These are phyloP conservation scores for Epipyxis sp. DNA, from an alignment of 108 stramenopile species.

Conservation along the genomic window DNA sequence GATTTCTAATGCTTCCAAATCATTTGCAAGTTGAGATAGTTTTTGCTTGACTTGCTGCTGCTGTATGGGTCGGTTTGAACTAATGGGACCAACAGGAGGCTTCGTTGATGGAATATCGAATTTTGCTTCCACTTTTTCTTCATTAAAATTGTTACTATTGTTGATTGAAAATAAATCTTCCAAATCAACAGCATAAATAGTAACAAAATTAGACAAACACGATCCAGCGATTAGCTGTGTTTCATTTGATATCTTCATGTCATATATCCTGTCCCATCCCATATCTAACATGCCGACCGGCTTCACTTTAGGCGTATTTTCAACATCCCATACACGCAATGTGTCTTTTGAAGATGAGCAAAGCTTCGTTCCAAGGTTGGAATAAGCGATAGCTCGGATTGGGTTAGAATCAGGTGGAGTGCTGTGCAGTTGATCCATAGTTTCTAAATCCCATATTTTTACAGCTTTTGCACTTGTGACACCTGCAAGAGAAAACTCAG, in stretches of 20 bases:
- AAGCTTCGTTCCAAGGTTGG: background rate
- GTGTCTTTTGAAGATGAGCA: background rate
- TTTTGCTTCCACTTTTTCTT: background rate
- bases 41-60: background rate
- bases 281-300: background rate
- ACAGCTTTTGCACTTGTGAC: background rate
- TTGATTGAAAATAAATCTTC: background rate
- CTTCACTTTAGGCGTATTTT: background rate
- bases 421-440: background rate
- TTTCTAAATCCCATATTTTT: slow-evolving; percentile 37
- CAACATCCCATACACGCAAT: background rate
- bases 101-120: background rate
- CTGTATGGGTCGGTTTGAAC: too few species aligned
- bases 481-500: slow-evolving; percentile 33
- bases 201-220: slow-evolving; percentile 28
- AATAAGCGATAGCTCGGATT: background rate
- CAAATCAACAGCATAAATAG: slow-evolving; percentile 18
- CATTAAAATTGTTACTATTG: too few species aligned
- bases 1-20: background rate
- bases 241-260: slow-evolving; percentile 11
- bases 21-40: background rate
- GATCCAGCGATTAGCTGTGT: background rate
- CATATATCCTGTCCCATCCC: slow-evolving; percentile 6
- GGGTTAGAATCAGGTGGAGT: slow-evolving; percentile 33
- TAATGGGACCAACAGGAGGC: background rate